Conservation (phyloP, 495 filamentous ascomycete genomes). For the Penicillium cinerascens region DNA sequence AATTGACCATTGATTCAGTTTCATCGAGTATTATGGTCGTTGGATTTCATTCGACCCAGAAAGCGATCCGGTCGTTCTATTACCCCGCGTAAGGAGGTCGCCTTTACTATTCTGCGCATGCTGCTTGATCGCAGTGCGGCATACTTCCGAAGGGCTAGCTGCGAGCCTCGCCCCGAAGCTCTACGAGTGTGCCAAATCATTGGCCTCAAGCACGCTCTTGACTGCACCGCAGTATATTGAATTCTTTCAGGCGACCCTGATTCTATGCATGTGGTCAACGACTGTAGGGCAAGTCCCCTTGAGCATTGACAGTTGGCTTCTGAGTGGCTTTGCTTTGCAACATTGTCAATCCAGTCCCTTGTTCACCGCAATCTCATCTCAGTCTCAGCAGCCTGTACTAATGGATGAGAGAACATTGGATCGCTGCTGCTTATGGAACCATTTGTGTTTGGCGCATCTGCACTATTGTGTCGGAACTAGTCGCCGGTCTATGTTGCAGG, state of each 20-base stretch:
- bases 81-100: constrained; percentile 30
- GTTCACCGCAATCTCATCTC: constrained; percentile 25
- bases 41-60: constrained; percentile 40
- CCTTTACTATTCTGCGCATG: constrained; percentile 40
- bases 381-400: constrained; percentile 2
- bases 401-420: constrained; percentile 19
- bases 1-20: constrained; percentile 2
- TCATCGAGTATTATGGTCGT: constrained; percentile 36
- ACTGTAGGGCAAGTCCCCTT: constrained; percentile 46
- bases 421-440: constrained; percentile 43
- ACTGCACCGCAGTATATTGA: constrained; percentile 37
- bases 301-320: constrained; percentile 46
- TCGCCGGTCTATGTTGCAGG: constrained; percentile 34
- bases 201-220: constrained; percentile 33
- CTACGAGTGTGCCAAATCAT: constrained; percentile 35
- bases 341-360: constrained; percentile 38
- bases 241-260: constrained; percentile 44
- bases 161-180: constrained; percentile 34
- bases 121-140: constrained; percentile 43
- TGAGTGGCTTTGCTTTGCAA: constrained; percentile 45
- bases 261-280: constrained; percentile 47
- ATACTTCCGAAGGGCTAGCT: constrained; percentile 39
- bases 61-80: constrained; percentile 18
- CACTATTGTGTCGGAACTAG: constrained; percentile 48
- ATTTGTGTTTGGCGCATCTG: constrained; percentile 43